These are phyloP conservation scores for Podaxis pistillaris DNA, from an alignment of 768 basidiomycete species.

Conservation along the genomic window DNA sequence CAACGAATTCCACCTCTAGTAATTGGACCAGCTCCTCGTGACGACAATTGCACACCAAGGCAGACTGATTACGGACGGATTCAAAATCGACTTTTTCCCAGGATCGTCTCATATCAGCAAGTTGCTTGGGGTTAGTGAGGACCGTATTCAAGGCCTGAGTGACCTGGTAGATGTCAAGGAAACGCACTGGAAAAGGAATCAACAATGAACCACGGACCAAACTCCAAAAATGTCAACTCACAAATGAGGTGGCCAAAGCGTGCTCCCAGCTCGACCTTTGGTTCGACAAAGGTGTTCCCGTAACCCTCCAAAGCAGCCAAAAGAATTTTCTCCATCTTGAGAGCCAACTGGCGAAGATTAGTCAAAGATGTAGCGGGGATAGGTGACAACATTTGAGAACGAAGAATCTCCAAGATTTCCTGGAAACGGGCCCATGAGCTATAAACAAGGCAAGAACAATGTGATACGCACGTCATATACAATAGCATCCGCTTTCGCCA, in stretches of 20 bases:
- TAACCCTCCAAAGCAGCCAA: conserved; percentile 79
- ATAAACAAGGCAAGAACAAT: conserved; percentile 7
- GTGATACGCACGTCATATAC: conserved; percentile 79
- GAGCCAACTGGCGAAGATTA: conserved; percentile 76
- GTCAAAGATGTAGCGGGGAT: conserved; percentile 66
- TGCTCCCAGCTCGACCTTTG: conserved; percentile 87
- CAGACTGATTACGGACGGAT: conserved; percentile 89
- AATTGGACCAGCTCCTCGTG: conserved; percentile 87
- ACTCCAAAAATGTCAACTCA: conserved; percentile 40
- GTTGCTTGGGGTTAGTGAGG: conserved; percentile 81
- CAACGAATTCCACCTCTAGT: conserved; percentile 80
- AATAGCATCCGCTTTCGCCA: conserved; percentile 88
- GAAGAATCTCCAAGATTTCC: conserved; percentile 86
- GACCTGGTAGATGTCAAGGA: conserved; percentile 90
- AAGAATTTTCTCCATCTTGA: conserved; percentile 91
- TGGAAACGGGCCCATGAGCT: conserved; percentile 28
- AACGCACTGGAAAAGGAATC: conserved; percentile 59
- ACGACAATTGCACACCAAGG: conserved; percentile 88
- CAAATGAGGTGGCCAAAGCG: conserved; percentile 89
- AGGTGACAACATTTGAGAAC: conserved; percentile 80
- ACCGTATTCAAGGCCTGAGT: conserved; percentile 89
- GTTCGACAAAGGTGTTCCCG: conserved; percentile 87
- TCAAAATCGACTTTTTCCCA: conserved; percentile 91
- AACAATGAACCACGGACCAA: conserved; percentile 12
- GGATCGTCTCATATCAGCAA: conserved; percentile 81